phyloP scores from a whole-genome alignment of 176 grass and related monocot species.

The Oryza australiensis region DNA sequence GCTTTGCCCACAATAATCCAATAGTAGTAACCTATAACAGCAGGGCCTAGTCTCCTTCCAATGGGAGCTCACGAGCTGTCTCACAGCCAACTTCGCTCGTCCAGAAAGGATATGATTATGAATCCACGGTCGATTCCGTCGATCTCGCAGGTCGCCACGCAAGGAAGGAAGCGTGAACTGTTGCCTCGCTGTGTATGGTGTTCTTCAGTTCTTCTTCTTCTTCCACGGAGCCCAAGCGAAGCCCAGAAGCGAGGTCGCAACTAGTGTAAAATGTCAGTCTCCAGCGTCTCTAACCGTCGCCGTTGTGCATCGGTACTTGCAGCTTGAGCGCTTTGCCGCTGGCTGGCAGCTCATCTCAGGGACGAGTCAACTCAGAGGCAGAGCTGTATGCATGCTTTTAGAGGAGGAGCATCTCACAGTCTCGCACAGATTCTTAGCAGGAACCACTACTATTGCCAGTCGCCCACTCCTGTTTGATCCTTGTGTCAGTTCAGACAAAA shows the following conservation, averaged over 20 bases:
- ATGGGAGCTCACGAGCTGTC: no score
- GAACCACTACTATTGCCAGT: not conserved
- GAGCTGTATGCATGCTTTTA: not conserved
- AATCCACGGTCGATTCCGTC: no score
- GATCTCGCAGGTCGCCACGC: no score
- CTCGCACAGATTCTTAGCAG: not conserved
- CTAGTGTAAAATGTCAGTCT: no score
- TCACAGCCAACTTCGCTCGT: no score
- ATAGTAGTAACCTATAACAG: no score
- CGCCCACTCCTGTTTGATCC: not conserved
- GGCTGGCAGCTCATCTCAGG: not conserved
- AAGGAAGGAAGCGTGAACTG: no score
- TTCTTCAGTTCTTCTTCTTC: not conserved
- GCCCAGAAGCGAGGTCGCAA: no score
- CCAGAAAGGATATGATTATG: no score
- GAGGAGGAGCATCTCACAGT: not conserved
- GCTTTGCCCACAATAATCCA: no score
- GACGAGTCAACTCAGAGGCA: not conserved
- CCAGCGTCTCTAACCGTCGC: not conserved
- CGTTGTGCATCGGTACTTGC: not conserved
- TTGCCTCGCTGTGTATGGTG: no score
- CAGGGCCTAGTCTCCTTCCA: no score
- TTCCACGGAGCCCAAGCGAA: not conserved
- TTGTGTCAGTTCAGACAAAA: not conserved
- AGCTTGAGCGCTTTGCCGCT: not conserved